phyloP scores from a whole-genome alignment of 2,329 filamentous ascomycete genomes.

The Talaromyces rugulosus region DNA sequence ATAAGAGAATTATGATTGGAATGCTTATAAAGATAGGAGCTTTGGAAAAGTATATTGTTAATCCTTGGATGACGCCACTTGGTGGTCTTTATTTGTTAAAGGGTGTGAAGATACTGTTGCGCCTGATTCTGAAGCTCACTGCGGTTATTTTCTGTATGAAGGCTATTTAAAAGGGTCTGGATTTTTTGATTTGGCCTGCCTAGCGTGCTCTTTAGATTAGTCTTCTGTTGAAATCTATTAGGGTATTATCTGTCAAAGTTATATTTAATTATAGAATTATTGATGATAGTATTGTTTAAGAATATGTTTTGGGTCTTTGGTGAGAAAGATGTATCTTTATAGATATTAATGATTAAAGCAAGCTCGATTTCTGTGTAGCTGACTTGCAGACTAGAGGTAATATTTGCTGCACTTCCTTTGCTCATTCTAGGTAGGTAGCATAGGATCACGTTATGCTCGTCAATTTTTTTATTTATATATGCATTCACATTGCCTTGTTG shows the following conservation, averaged over 20 bases:
- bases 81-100: not conserved
- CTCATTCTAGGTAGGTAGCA: not conserved
- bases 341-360: too few relatives aligned
- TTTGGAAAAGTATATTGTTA: not conserved
- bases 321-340: too few relatives aligned
- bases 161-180: not conserved
- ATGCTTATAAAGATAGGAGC: constrained; percentile 5
- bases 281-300: constrained; percentile 1
- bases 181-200: not conserved
- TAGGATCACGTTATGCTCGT: not conserved
- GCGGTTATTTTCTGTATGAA: not conserved
- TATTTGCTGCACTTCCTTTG: not conserved
- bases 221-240: not conserved
- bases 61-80: not conserved
- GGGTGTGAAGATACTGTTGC: not conserved
- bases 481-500: not conserved
- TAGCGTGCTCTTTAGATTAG: not conserved
- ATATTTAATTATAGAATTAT: not conserved
- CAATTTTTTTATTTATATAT: not conserved
- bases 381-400: not conserved
- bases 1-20: not conserved
- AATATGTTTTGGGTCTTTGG: not conserved
- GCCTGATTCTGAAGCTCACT: not conserved
- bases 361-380: not conserved
- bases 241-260: not conserved